Evolutionary conservation across 306 rosid genomes (phyloP).

Genomic region (Vigna hirtella): DNA sequence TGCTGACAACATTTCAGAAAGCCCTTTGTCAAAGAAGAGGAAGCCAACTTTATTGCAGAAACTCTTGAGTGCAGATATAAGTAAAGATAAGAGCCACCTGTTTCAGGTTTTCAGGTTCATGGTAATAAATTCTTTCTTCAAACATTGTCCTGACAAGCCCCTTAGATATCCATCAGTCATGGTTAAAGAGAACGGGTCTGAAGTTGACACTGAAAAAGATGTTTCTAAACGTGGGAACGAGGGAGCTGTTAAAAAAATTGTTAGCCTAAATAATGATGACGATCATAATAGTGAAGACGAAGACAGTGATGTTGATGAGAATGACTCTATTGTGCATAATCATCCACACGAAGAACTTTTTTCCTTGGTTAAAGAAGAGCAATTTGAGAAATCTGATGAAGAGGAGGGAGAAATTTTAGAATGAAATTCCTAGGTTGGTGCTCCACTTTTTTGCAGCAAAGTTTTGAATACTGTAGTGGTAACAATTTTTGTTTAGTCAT

Average conservation of each 20-base stretch:
- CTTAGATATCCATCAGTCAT: constrained; percentile 63
- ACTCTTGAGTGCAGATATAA: constrained; percentile 75
- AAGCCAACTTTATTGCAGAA: constrained; percentile 77
- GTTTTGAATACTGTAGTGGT: constrained; percentile 24
- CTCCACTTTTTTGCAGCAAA: constrained; percentile 8
- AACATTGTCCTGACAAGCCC: constrained; percentile 66
- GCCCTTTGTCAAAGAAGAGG: constrained; percentile 45
- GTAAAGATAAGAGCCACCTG: constrained; percentile 70
- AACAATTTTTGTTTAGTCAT: constrained; percentile 1
- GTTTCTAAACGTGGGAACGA: constrained; percentile 25
- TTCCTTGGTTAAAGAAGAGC: constrained; percentile 37
- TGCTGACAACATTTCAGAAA: constrained; percentile 34
- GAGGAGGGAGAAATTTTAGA: constrained; percentile 86
- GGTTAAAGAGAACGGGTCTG: constrained; percentile 53
- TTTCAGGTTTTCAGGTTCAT: constrained; percentile 88
- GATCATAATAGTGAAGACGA: constrained; percentile 27
- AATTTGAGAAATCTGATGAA: constrained; percentile 49
- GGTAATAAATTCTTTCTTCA: constrained; percentile 77
- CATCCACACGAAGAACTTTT: constrained; percentile 9
- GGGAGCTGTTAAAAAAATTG: constrained; percentile 36
- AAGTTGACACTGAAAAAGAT: constrained; percentile 30
- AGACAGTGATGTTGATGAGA: constrained; percentile 21
- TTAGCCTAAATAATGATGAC: not conserved
- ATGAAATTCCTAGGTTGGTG: constrained; percentile 35
- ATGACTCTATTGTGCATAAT: constrained; percentile 7